These are phyloP conservation scores for Cercospora canescens DNA, from an alignment of 2,329 filamentous ascomycete genomes.

Conservation along the genomic window DNA sequence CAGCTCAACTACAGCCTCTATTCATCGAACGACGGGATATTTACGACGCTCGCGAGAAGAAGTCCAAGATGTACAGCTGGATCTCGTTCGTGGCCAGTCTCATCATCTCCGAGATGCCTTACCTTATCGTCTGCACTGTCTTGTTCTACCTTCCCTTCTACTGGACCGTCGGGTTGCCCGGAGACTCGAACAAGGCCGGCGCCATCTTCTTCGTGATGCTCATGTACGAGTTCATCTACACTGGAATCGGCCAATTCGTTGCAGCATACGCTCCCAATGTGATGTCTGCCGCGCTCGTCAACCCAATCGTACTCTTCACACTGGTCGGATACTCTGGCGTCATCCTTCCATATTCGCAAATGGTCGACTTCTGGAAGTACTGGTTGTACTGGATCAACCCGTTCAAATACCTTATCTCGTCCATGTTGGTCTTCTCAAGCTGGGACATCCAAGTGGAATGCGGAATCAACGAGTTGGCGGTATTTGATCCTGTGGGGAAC, in stretches of 20 bases:
- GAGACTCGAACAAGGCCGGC: slow-evolving; percentile 49
- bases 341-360: slow-evolving; percentile 37
- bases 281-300: slow-evolving; percentile 48
- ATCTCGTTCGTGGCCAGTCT: slow-evolving; percentile 69
- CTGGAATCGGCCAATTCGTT: slow-evolving; percentile 58
- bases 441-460: slow-evolving; percentile 46
- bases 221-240: slow-evolving; percentile 59
- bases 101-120: slow-evolving; percentile 70
- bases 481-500: slow-evolving; percentile 51
- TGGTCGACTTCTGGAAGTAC: slow-evolving; percentile 40
- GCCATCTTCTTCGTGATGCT: slow-evolving; percentile 47
- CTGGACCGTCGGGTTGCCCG: slow-evolving; percentile 45
- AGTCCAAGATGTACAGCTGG: slow-evolving; percentile 74
- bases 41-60: slow-evolving; percentile 61
- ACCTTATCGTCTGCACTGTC: slow-evolving; percentile 61
- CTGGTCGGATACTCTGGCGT: slow-evolving; percentile 39
- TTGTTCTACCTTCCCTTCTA: slow-evolving; percentile 45
- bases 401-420: slow-evolving; percentile 46
- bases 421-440: slow-evolving; percentile 41
- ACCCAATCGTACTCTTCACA: slow-evolving; percentile 38
- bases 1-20: slow-evolving; percentile 60
- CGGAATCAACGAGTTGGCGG: slow-evolving; percentile 38
- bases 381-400: slow-evolving; percentile 45
- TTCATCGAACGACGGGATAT: slow-evolving; percentile 60
- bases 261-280: slow-evolving; percentile 46